phyloP scores from a whole-genome alignment of 73 alveolate genomes.

The Paramecium bursaria region DNA sequence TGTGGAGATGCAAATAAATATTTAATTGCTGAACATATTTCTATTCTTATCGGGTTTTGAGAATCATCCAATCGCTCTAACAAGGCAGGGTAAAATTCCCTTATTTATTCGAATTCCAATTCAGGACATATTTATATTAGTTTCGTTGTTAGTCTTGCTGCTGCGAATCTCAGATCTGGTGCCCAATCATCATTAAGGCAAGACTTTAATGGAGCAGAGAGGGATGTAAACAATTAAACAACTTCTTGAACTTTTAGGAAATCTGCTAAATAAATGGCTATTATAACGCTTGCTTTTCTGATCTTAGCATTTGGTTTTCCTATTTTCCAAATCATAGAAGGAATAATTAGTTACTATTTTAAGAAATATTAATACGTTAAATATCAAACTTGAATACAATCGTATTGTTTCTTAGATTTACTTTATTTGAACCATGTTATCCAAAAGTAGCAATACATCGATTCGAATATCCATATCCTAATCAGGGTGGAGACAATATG shows the following conservation, averaged over 20 bases:
- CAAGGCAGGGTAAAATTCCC: constrained; percentile 89
- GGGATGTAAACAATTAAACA: constrained; percentile 78
- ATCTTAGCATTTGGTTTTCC: constrained; percentile 95
- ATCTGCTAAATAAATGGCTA: constrained; percentile 72
- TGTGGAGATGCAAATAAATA: constrained; percentile 78
- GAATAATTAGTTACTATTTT: constrained; percentile 67
- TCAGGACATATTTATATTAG: constrained; percentile 74
- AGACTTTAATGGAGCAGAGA: constrained; percentile 84
- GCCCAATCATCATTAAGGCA: constrained; percentile 97
- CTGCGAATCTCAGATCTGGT: constrained; percentile 92
- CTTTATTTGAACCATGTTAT: constrained; percentile 74
- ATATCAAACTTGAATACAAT: constrained; percentile 74
- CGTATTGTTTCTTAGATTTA: constrained; percentile 76
- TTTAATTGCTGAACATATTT: constrained; percentile 82
- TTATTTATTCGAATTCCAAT: constrained; percentile 85
- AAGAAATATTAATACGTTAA: constrained; percentile 74
- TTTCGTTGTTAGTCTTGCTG: constrained; percentile 80
- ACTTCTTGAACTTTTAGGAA: constrained; percentile 82
- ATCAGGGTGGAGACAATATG: constrained; percentile 80
- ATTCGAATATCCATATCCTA: constrained; percentile 86
- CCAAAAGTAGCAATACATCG: constrained; percentile 84
- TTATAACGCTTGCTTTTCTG: constrained; percentile 94
- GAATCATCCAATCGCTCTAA: constrained; percentile 96
- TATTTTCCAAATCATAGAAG: constrained; percentile 91
- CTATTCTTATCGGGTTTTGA: constrained; percentile 91